Conservation (phyloP, 441 rosid species). For the Mallotus japonicus region DNA sequence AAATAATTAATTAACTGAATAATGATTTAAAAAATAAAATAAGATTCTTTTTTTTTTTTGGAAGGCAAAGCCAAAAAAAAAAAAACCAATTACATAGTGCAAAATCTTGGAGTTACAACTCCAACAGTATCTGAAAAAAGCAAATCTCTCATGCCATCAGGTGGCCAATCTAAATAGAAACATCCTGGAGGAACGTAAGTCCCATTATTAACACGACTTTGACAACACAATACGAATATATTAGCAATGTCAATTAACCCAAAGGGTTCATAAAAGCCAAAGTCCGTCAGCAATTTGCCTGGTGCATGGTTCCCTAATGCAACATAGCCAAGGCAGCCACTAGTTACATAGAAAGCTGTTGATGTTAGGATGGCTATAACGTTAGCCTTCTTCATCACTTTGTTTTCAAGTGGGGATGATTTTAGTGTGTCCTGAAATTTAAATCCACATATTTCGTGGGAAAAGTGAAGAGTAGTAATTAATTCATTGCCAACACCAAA, state of each 20-base stretch:
- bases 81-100: too few species aligned
- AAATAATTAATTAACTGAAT: too few species aligned
- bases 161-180: too few species aligned
- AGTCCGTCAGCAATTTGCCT: constrained; percentile 37
- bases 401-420: constrained; percentile 24
- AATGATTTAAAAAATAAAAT: too few species aligned
- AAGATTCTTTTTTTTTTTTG: too few species aligned
- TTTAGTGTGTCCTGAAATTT: constrained; percentile 33
- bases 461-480: not conserved
- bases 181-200: too few species aligned
- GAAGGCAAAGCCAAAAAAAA: too few species aligned
- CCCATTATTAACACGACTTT: too few species aligned
- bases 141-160: too few species aligned
- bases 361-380: constrained; percentile 21
- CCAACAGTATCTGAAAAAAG: too few species aligned
- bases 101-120: too few species aligned
- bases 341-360: constrained; percentile 30
- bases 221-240: constrained; percentile 13
- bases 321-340: constrained; percentile 42
- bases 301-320: constrained; percentile 36
- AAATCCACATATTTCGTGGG: not conserved
- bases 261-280: constrained; percentile 3
- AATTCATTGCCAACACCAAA: too few species aligned
- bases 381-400: constrained; percentile 29
- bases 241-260: constrained; percentile 39